Conservation (phyloP, 352 stramenopile species). For the Pythium utonaiense region DNA sequence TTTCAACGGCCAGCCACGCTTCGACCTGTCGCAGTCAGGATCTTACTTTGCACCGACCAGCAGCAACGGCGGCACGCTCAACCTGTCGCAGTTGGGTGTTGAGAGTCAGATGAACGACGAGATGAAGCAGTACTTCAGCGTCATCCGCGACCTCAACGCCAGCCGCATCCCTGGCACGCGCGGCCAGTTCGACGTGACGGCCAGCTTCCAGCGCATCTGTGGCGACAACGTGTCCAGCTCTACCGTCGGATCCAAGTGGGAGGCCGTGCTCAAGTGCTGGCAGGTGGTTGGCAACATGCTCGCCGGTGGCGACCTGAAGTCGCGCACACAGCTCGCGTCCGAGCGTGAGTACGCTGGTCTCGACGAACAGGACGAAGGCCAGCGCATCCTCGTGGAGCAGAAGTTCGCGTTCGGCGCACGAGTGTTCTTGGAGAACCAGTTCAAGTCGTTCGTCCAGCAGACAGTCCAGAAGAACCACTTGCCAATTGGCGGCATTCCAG, state of each 20-base stretch:
- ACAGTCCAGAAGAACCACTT: slow-evolving; percentile 73
- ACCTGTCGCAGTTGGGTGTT: slow-evolving; percentile 60
- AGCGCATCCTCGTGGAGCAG: slow-evolving; percentile 42
- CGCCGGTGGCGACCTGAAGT: slow-evolving; percentile 43
- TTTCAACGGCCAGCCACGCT: slow-evolving; percentile 49
- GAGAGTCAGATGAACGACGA: slow-evolving; percentile 76
- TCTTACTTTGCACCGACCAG: slow-evolving; percentile 22
- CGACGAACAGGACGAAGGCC: slow-evolving; percentile 30
- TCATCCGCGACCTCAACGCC: slow-evolving; percentile 69
- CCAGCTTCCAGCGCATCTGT: slow-evolving; percentile 51
- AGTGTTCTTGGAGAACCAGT: slow-evolving; percentile 78
- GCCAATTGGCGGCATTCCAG: slow-evolving; percentile 63
- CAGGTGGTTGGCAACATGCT: slow-evolving; percentile 70
- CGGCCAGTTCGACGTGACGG: slow-evolving; percentile 67
- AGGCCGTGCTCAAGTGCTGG: slow-evolving; percentile 79
- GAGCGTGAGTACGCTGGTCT: slow-evolving; percentile 55
- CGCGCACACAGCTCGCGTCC: slow-evolving; percentile 35
- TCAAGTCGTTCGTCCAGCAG: slow-evolving; percentile 72
- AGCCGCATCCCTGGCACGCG: slow-evolving; percentile 64
- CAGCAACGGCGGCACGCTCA: slow-evolving; percentile 27
- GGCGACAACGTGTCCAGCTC: slow-evolving; percentile 52
- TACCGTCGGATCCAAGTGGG: slow-evolving; percentile 63
- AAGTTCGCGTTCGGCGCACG: slow-evolving; percentile 65
- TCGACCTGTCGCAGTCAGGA: slow-evolving; percentile 37
- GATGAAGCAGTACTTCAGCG: slow-evolving; percentile 78